A percentile compares a stretch with the other conserved stretches of the same genome.
phyloP scores from a whole-genome alignment of 1,284 basidiomycete species.

The Vanrija sp. region DNA sequence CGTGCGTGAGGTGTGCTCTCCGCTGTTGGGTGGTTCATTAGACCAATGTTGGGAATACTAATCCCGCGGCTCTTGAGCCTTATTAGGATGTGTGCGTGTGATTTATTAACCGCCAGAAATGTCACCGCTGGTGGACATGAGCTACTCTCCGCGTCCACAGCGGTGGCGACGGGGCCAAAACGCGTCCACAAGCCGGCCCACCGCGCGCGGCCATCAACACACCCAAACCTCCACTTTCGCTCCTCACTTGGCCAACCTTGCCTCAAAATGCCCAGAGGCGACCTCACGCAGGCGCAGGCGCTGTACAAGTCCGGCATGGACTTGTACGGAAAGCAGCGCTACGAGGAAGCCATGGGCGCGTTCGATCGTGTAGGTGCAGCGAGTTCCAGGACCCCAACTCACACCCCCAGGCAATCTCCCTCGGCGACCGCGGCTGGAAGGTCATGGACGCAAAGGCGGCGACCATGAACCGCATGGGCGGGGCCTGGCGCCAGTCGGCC shows the following conservation, averaged over 20 bases:
- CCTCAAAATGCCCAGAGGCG: background rate
- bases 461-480: conserved; percentile 22
- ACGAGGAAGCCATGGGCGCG: conserved; percentile 17
- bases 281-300: conserved; percentile 8
- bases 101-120: no score
- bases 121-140: no score
- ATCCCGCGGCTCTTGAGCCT: no score
- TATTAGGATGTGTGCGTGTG: no score
- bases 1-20: no score
- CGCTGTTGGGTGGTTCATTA: no score
- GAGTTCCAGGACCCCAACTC: background rate
- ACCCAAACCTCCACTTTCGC: background rate
- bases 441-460: conserved; percentile 29
- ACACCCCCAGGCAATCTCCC: conserved; percentile 22
- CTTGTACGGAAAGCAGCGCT: conserved; percentile 6
- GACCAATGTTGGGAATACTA: no score
- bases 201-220: background rate
- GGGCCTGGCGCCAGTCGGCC: conserved; percentile 19
- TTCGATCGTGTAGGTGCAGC: conserved; percentile 22
- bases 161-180: no score
- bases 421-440: conserved; percentile 21
- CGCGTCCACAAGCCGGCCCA: no score
- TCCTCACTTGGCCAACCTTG: background rate
- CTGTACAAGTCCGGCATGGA: conserved; percentile 13
- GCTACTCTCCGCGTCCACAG: no score